phyloP scores from a whole-genome alignment of 2,329 filamentous ascomycete genomes.

The Diaporthe humulicola region DNA sequence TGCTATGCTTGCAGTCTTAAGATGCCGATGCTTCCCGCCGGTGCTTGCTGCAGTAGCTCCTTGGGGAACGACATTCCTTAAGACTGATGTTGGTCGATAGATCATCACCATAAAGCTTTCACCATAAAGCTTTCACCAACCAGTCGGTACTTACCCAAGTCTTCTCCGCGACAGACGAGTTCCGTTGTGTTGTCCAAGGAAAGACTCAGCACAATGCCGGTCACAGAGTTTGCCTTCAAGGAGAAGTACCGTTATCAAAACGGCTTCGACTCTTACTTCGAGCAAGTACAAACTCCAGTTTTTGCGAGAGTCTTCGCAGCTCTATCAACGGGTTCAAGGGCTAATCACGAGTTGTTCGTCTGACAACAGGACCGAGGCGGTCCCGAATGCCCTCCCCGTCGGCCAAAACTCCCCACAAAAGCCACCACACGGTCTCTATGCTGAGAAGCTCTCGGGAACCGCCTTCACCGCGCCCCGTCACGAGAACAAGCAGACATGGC shows the following conservation, averaged over 20 bases:
- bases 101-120: too few relatives aligned
- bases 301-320: not conserved
- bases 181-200: not conserved
- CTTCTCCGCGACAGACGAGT: not conserved
- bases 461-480: slow-evolving; percentile 78
- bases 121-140: not conserved
- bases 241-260: slow-evolving; percentile 81
- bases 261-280: slow-evolving; percentile 83
- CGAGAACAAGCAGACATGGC: slow-evolving; percentile 79
- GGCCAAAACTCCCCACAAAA: slow-evolving; percentile 88
- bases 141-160: not conserved
- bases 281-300: slow-evolving; percentile 64
- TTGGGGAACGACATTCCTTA: not conserved
- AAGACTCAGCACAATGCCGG: slow-evolving; percentile 56
- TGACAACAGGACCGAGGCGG: slow-evolving; percentile 76
- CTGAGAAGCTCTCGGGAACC: slow-evolving; percentile 82
- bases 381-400: slow-evolving; percentile 79
- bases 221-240: slow-evolving; percentile 61
- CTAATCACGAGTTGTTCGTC: not conserved
- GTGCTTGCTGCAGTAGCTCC: not conserved
- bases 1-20: not conserved
- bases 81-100: not conserved
- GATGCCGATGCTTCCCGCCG: slow-evolving; percentile 27
- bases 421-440: slow-evolving; percentile 82
- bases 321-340: not conserved